Conservation (phyloP, 192 early-diverging fungal genomes). For the Coemansia sp. region DNA sequence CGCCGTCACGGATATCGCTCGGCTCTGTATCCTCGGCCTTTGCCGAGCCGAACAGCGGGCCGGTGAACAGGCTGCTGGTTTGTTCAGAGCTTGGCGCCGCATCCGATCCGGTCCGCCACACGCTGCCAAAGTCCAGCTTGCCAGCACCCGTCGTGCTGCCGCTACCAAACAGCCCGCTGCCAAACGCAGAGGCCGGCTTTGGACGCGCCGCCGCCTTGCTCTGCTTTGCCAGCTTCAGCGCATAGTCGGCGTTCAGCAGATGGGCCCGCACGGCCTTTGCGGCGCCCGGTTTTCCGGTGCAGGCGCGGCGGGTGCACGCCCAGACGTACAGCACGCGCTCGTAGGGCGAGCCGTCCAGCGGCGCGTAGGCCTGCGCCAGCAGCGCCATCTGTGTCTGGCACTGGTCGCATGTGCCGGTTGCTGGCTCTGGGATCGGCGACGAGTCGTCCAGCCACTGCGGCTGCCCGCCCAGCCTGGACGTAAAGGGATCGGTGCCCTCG, state of each 20-base stretch:
- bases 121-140: conserved; percentile 36
- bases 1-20: too few species aligned
- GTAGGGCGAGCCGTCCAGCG: conserved; percentile 62
- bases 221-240: background rate
- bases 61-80: conserved; percentile 10
- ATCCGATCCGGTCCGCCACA: conserved; percentile 20
- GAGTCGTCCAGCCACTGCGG: conserved; percentile 35
- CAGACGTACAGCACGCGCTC: conserved; percentile 77
- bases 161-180: background rate
- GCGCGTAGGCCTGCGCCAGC: conserved; percentile 70
- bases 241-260: conserved; percentile 54
- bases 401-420: conserved; percentile 44
- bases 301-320: conserved; percentile 72
- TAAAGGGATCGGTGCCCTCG: conserved; percentile 14
- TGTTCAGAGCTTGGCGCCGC: background rate
- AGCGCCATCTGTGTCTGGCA: conserved; percentile 64
- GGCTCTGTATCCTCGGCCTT: background rate
- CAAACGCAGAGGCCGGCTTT: background rate
- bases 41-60: conserved; percentile 18
- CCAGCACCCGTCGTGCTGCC: background rate
- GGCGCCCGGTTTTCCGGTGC: conserved; percentile 62
- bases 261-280: conserved; percentile 61
- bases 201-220: background rate
- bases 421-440: conserved; percentile 15
- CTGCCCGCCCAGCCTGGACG: conserved; percentile 29